Conservation (phyloP, 179 eudicot genomes). For the Carnegiea gigantea region DNA sequence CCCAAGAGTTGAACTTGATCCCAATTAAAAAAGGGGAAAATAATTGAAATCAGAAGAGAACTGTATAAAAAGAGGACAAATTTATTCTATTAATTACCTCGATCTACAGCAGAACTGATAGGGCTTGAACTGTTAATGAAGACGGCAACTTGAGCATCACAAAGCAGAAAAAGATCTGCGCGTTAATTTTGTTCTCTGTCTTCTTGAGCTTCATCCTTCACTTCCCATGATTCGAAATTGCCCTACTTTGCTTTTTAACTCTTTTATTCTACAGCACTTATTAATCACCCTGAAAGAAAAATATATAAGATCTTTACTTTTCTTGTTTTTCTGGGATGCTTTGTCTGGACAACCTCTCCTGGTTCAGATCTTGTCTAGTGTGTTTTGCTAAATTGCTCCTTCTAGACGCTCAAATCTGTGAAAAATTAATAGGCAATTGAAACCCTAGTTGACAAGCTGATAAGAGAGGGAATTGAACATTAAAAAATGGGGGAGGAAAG, state of each 20-base stretch:
- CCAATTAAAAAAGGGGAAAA: neutral
- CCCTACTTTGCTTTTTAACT: neutral
- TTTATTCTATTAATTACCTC: too few species aligned
- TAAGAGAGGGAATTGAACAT: neutral
- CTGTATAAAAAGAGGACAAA: too few species aligned
- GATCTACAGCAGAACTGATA: too few species aligned
- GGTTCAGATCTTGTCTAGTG: neutral
- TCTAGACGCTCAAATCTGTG: neutral
- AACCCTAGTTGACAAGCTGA: neutral
- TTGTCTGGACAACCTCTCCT: neutral
- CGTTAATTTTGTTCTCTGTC: too few species aligned
- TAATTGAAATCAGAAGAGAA: neutral
- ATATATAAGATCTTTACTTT: neutral
- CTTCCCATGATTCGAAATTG: neutral
- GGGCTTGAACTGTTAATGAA: too few species aligned
- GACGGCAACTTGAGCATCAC: too few species aligned
- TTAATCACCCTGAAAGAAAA: neutral
- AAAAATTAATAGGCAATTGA: neutral
- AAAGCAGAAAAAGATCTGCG: too few species aligned
- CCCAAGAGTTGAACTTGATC: neutral
- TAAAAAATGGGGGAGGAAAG: too few species aligned
- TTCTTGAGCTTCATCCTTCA: too few species aligned
- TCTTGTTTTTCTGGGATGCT: neutral
- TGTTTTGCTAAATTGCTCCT: too few species aligned
- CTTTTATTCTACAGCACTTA: neutral